Base-by-base conservation (phyloP, 768 basidiomycete species). In the Lyophyllum decastes region DNA sequence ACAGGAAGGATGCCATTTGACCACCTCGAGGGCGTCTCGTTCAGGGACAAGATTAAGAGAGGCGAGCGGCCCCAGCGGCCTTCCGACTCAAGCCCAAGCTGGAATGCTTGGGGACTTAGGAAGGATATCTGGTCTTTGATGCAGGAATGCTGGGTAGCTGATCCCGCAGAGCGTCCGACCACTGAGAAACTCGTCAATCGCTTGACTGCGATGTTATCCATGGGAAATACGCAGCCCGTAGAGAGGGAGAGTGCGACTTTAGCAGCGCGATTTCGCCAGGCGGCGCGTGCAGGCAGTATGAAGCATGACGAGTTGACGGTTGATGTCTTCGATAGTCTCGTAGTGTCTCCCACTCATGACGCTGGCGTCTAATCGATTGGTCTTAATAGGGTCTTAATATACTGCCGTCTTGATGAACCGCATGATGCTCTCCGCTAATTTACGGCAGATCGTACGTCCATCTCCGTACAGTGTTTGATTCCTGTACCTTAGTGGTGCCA, bases 71-170 rank as follows among this genome's bases (percentile, higher is more conserved):
- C 69, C 19, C 34, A 56, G 1, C 48, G 54, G 14, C 66, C 66
- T 22, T 43, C 59, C 2, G 48, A 53, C 10, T 49, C 57, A 26
- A 34, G 22, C 19, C 49, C 38, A 0, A 8, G 62, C 5, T 66
- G 56, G 35, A 19, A n/a, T 0, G 30, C 44, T 11, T 52, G 51
- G 49, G 63, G 64, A 0, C 35, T 68, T 24, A 66, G 62, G 6
- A 58, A 58, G 11, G 6, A 14, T 1, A 56, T 66, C 30, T 69
- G 69, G 66, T 19, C 38, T 2, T 41, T 69, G 12, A 68, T 70
- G 58, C 55, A 64, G 48, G 51, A 59, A 4, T 69, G 68, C 48
- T 70, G 69, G 69, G 19, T 38, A 2, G 43, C 52, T 14, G 44
- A 60, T 17, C 65, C 68, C 2, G 53, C 19, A 5, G 44, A 47